Conservation (phyloP, 208 protist species). For the Angomonas deanei region DNA sequence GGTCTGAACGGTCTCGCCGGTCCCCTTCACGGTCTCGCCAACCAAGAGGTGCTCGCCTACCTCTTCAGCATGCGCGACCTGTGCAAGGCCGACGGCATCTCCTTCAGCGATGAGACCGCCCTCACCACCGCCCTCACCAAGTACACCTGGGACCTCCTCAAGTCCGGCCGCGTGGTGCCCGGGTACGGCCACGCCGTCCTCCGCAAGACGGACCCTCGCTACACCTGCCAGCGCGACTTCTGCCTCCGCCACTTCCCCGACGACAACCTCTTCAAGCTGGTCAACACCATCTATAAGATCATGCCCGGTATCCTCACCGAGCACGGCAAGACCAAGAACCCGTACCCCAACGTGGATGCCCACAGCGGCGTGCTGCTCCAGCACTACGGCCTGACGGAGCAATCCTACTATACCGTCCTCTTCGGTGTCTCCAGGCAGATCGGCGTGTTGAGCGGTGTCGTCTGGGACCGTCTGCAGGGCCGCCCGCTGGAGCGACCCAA, state of each 20-base stretch:
- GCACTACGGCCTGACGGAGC: slow-evolving; percentile 96
- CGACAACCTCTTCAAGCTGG: slow-evolving; percentile 95
- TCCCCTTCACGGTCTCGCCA: slow-evolving; percentile 96
- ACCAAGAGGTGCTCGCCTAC: slow-evolving; percentile 95
- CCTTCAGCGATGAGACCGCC: slow-evolving; percentile 38
- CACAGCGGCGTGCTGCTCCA: slow-evolving; percentile 92
- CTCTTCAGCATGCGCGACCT: slow-evolving; percentile 57
- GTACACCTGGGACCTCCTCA: slow-evolving; percentile 90
- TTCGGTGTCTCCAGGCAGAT: slow-evolving; percentile 96
- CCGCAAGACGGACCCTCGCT: slow-evolving; percentile 97
- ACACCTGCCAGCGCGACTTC: slow-evolving; percentile 96
- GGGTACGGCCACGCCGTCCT: slow-evolving; percentile 98
- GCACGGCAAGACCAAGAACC: slow-evolving; percentile 98
- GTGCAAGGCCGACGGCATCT: slow-evolving; percentile 44
- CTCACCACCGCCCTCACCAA: slow-evolving; percentile 79
- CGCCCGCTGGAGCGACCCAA: slow-evolving; percentile 97
- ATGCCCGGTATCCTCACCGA: slow-evolving; percentile 94
- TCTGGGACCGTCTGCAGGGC: slow-evolving; percentile 94
- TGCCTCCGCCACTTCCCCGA: slow-evolving; percentile 94
- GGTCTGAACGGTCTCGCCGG: slow-evolving; percentile 96
- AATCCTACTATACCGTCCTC: slow-evolving; percentile 97
- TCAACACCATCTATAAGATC: slow-evolving; percentile 89
- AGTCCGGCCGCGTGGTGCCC: slow-evolving; percentile 87
- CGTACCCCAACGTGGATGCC: slow-evolving; percentile 98
- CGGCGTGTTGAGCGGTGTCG: slow-evolving; percentile 91